These are phyloP conservation scores for Bacidia rubella DNA, from an alignment of 495 filamentous ascomycete genomes.

Conservation along the genomic window DNA sequence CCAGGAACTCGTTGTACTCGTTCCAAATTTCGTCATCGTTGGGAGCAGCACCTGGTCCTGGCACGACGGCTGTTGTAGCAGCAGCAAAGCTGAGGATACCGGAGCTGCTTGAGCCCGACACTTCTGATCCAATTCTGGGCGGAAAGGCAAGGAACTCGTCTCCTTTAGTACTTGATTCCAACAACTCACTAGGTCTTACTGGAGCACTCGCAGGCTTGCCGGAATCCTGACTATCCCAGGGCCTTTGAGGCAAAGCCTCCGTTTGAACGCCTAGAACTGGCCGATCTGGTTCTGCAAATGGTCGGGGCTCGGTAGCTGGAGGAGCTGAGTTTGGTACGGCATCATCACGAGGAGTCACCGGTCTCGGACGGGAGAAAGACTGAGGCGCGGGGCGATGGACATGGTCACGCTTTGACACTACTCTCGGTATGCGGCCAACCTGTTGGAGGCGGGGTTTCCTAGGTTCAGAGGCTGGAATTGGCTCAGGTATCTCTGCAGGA, in stretches of 20 bases:
- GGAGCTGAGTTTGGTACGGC: slow-evolving; percentile 19
- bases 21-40: slow-evolving; percentile 87
- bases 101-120: slow-evolving; percentile 56
- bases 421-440: slow-evolving; percentile 81
- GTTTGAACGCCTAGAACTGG: slow-evolving; percentile 18
- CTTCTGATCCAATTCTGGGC: slow-evolving; percentile 53
- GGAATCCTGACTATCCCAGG: slow-evolving; percentile 21
- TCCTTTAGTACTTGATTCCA: slow-evolving; percentile 18
- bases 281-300: slow-evolving; percentile 18
- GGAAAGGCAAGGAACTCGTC: slow-evolving; percentile 61
- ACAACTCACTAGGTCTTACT: slow-evolving; percentile 17
- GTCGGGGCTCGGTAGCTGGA: slow-evolving; percentile 10
- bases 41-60: slow-evolving; percentile 39
- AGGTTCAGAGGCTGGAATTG: slow-evolving; percentile 19
- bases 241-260: slow-evolving; percentile 14
- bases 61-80: slow-evolving; percentile 47
- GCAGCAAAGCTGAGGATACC: slow-evolving; percentile 37
- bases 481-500: slow-evolving; percentile 12
- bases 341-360: slow-evolving; percentile 30
- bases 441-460: slow-evolving; percentile 45
- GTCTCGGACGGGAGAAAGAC: slow-evolving; percentile 69
- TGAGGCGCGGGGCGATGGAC: slow-evolving; percentile 56
- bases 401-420: slow-evolving; percentile 57
- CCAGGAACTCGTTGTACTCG: slow-evolving; percentile 84
- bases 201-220: slow-evolving; percentile 29